phyloP scores from a whole-genome alignment of 208 protist species.

The Trypanosoma mega region DNA sequence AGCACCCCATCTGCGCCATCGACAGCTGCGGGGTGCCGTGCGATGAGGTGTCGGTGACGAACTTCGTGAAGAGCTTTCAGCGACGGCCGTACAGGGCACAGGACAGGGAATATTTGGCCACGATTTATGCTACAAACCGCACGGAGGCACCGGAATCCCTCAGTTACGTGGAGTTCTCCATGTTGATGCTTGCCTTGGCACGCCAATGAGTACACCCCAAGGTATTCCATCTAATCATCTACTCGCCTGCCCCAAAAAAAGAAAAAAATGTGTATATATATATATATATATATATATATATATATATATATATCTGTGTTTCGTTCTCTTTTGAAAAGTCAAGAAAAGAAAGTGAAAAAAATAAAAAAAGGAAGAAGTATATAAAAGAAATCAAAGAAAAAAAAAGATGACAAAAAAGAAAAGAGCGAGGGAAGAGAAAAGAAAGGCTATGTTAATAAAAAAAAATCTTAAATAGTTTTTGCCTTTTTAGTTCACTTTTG shows the following conservation, averaged over 20 bases:
- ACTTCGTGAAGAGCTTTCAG: slow-evolving; percentile 66
- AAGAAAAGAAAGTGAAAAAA: too few relatives aligned
- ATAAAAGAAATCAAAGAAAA: too few relatives aligned
- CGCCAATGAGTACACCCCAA: slow-evolving; percentile 37
- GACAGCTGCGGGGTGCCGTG: slow-evolving; percentile 81
- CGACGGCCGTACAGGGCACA: slow-evolving; percentile 30
- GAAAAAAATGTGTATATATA: too few relatives aligned
- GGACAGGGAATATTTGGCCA: slow-evolving; percentile 11
- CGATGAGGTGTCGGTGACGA: slow-evolving; percentile 34
- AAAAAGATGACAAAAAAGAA: too few relatives aligned
- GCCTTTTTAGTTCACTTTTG: slow-evolving; percentile 6
- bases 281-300: not conserved
- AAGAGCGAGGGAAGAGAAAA: too few relatives aligned
- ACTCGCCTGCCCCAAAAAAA: too few relatives aligned
- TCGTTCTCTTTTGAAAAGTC: too few relatives aligned
- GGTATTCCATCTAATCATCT: too few relatives aligned
- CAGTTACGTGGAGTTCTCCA: slow-evolving; percentile 86
- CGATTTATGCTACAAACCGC: not conserved
- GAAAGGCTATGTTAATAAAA: too few relatives aligned
- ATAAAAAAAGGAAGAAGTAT: too few relatives aligned
- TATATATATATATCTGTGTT: not conserved
- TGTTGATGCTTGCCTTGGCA: slow-evolving; percentile 81
- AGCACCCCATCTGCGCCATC: slow-evolving; percentile 61
- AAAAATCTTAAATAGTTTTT: too few relatives aligned
- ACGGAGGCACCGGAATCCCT: slow-evolving; percentile 33